Base-by-base conservation (phyloP, 371 early-diverging fungal species). In the Mortierella sp. region DNA sequence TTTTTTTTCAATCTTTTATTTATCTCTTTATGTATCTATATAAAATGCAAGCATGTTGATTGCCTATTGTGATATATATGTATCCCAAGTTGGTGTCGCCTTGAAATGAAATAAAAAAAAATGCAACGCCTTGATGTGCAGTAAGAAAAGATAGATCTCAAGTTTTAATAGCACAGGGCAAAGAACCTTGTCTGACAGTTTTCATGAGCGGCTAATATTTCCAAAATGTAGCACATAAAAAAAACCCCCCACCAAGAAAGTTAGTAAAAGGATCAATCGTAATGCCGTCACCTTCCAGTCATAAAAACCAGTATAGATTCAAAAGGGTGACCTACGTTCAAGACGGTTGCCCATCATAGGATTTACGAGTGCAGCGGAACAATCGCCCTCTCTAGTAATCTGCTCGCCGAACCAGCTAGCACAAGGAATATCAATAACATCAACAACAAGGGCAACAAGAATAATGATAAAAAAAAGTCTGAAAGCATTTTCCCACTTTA, bases 131-230 rank as follows among this genome's bases (percentile, higher is more conserved):
- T n/a, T n/a, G n/a, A n/a, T n/a, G n/a, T n/a, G n/a, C n/a, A n/a
- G n/a, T n/a, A n/a, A n/a, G n/a, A n/a, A n/a, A n/a, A n/a, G n/a
- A n/a, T n/a, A n/a, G n/a, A n/a, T n/a, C n/a, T n/a, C n/a, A n/a
- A n/a, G n/a, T n/a, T n/a, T 64, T 56, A 76, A 37, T 68, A 71
- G 51, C 77, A 76, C 22, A 76, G 77, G 0, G 77, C 84, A 53
- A 32, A 84, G 22, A 62, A 23, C 3, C 64, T 51, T 10, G 59
- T 34, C 26, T 66, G 45, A 35, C 72, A 73, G 43, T 64, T 31
- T 29, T 65, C 66, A 13, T 66, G 32, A 32, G 61, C 29, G 42
- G 72, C 74, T 71, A 67, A 28, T 62, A 28, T 4, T 3, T 47
- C 6, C n/a, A 23, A 35, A 32, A 37, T 0, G 49, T 49, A 15